Evolutionary conservation across 2,329 filamentous ascomycete genomes (phyloP), one percentile per base, ranked within the genome.

Genomic region (Botrytis fragariae): DNA sequence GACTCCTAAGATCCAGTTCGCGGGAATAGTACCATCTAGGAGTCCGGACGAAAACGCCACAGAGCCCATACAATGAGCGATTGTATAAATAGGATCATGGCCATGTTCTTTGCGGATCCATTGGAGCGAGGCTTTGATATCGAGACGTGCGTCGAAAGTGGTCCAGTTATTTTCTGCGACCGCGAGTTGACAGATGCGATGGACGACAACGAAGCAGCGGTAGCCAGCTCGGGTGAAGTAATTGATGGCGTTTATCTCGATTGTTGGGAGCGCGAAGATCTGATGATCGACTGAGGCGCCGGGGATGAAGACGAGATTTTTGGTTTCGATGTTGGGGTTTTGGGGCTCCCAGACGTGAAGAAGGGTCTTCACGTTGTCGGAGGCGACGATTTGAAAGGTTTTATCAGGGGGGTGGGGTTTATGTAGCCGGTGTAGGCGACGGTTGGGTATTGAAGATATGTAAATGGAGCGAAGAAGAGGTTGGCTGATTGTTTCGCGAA

Each of bases 61-160:
- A 61, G 87, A 87, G 39, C 89, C 90, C 84, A 90, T 88, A 80
- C 89, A 92, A 81, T 92, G 89, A 1, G 86, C 85, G 51, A 91
- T 84, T 4, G 85, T 85, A 79, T 91, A 91, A 51, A 89, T 81
- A 68, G 83, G 84, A 35, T 80, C 77, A n/a, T 79, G 75, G 72
- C 78, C 74, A 75, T 81, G 68, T 35, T 78, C 69, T 14, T 81
- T 73, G 9, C 88, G 85, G 71, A 91, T 87, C 75, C 83, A 83
- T 74, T 87, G 82, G 16, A 90, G 80, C 51, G 85, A 87, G 5
- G 89, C 89, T 63, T 81, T 83, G 61, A 91, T 83, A 78, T 92
- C 89, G 8, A 88, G 85, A 0, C 89, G 85, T 0, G 87, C 84
- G 76, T 91, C 88, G 74, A 85, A 90, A 0, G 87, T 89, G 0